A percentile compares a stretch with the other conserved stretches of the same genome.
These are phyloP conservation scores for Nicotiana rustica DNA, from an alignment of 305 asterid species.

Conservation along the genomic window DNA sequence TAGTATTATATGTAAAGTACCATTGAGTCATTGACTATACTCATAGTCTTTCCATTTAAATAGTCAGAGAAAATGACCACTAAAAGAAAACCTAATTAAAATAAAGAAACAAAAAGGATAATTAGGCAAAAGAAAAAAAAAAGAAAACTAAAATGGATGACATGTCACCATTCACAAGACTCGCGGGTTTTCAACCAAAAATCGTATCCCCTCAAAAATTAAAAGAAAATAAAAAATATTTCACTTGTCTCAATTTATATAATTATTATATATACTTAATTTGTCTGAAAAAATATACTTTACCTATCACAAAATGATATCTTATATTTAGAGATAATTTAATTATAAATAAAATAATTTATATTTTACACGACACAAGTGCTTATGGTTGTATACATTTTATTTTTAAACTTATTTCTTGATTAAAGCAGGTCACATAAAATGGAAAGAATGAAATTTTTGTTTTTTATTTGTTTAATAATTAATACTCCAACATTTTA, in stretches of 20 bases:
- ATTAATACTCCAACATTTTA: not conserved
- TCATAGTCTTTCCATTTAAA: not conserved
- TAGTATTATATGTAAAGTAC: not conserved
- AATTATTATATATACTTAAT: no score
- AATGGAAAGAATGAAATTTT: no score
- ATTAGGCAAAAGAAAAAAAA: not conserved
- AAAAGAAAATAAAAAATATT: not conserved
- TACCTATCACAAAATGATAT: no score
- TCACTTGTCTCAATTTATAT: no score
- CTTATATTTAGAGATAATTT: no score
- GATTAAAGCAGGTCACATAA: no score
- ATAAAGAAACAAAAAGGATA: not conserved
- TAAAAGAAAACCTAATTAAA: not conserved
- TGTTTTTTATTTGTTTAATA: not conserved
- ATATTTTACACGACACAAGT: no score
- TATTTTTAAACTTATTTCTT: no score
- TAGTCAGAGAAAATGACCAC: conserved; percentile 22
- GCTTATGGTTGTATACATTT: no score
- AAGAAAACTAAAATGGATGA: not conserved
- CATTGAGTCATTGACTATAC: not conserved
- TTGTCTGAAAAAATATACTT: no score
- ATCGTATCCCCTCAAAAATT: conserved; percentile 32
- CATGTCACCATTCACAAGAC: conserved; percentile 37
- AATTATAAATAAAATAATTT: no score
- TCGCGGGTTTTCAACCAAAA: conserved; percentile 43